phyloP scores from a whole-genome alignment of 176 grass and related monocot species.

The Eragrostis curvula region DNA sequence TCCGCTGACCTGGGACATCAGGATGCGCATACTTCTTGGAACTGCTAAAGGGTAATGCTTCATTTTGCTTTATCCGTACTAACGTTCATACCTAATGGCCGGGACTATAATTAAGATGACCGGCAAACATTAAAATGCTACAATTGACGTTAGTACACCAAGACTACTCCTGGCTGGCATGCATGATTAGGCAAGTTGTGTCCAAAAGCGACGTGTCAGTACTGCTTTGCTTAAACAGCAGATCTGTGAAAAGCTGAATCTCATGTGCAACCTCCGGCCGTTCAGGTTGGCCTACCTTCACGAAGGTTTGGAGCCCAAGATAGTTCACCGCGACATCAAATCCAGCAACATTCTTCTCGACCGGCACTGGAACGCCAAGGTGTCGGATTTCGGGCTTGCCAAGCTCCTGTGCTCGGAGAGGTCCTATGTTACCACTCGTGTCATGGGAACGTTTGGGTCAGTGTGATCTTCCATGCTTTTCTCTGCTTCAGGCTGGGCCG shows the following conservation, averaged over 20 bases:
- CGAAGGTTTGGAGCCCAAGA: constrained; percentile 93
- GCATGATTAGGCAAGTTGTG: neutral
- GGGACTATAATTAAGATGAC: neutral
- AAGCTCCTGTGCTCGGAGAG: constrained; percentile 83
- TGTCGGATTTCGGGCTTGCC: constrained; percentile 92
- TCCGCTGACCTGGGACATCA: constrained; percentile 82
- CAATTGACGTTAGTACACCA: neutral
- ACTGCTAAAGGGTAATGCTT: constrained; percentile 81
- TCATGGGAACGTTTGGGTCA: constrained; percentile 97
- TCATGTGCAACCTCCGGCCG: constrained; percentile 20
- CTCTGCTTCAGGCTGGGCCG: neutral
- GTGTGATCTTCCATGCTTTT: neutral
- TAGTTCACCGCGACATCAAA: constrained; percentile 91
- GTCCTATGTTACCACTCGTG: constrained; percentile 74
- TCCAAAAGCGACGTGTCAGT: constrained; percentile 30
- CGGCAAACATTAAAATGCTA: constrained; percentile 4
- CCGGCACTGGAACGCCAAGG: constrained; percentile 81
- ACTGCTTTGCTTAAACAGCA: constrained; percentile 15
- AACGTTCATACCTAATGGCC: neutral
- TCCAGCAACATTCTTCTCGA: constrained; percentile 96
- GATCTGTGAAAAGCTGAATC: neutral
- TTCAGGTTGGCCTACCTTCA: constrained; percentile 93
- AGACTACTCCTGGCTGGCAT: constrained; percentile 12
- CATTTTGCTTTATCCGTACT: neutral
- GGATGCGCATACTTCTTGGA: constrained; percentile 96